Base-by-base conservation (phyloP, 768 basidiomycete genomes). In the Leccinum boreale region DNA sequence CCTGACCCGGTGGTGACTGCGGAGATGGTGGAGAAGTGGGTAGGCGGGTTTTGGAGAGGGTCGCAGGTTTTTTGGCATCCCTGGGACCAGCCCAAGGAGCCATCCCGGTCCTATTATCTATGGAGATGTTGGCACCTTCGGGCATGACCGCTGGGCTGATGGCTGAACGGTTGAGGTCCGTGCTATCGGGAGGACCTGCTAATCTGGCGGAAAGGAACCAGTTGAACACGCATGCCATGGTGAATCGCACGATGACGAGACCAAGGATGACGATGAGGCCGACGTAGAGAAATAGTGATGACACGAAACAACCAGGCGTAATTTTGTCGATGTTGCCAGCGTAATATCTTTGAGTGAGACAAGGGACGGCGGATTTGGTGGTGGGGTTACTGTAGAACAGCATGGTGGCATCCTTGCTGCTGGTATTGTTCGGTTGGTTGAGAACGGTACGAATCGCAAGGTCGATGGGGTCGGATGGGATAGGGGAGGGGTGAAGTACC, bases 321-420 rank as follows among this genome's bases (percentile, higher is more conserved):
- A 97, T 79, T 75, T 98, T 97, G 78, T 98, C 97, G 61, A 99
- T 98, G 70, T 90, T 89, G 21, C 97, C 97, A 0, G 94, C 95
- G 52, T 84, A 84, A 73, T 97, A 99, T 12, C 97, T 85, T 65
- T 92, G 77, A 53, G 81, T 79, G 53, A 99, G 79, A 73, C 97
- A 99, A 10, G 85, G 81, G 3, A 97, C 79, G 23, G 90, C 85
- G 10, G 79, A 76, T 59, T 82, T 77, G 56, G 92, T 82, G 53
- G 82, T 81, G 6, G 79, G 63, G 47, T 85, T 82, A 72, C 86
- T 88, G 71, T 83, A 86, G 70, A 99, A 96, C 29, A 94, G 77
- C 48, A 89, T 85, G 0, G 96, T 98, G 1, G 85, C 96, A 68
- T 99, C 97, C 68, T 90, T 94, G 9, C 95, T 92, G 53, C 82